Base-by-base conservation (phyloP, 192 early-diverging fungal genomes). In the Backusella liffmaniae region DNA sequence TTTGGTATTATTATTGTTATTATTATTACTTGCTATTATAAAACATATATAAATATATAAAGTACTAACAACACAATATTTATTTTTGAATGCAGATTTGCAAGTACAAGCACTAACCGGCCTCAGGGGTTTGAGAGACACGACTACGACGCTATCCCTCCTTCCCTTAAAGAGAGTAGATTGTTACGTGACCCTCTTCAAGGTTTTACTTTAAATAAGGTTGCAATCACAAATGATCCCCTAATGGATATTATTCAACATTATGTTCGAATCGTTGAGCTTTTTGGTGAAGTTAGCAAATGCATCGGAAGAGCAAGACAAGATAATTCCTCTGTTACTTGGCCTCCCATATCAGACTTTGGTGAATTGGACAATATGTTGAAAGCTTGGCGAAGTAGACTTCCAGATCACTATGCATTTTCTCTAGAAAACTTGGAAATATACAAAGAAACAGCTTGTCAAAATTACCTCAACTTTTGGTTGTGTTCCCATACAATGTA, bases 121-220 rank as follows among this genome's bases (percentile, higher is more conserved):
- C 86, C 88, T 15, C 77, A 79, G 76, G 77, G 83, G 72, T 86
- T 89, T 42, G 82, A 86, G 36, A 82, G 84, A 56, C 76, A 69
- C 29, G 86, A 87, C 35, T 83, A 79, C 70, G 88, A 89, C 36
- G 42, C 36, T 26, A 73, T 73, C 3, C 39, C 65, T 30, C 72
- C 77, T 26, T 41, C 77, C 1, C 41, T 78, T 59, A 34, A 72
- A 23, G 77, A 78, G 32, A 73, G 72, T 32, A 29, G 72, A 21
- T 44, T 78, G 15, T 66, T 74, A 42, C 73, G 73, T 13, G 73
- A 74, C 23, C 59, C 72, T 26, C 73, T 78, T 21, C 72, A 78
- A 56, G 32, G 66, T 35, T 32, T 67, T 12, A 78, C 77, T 26
- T 36, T 73, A 30, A 66, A 46, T 34, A 67, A 66, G 10, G 26